Percentiles rank a stretch among this genome's conserved stretches.
These are phyloP conservation scores for Neurospora sp. DNA, from an alignment of 2,329 filamentous ascomycete species.

Conservation along the genomic window DNA sequence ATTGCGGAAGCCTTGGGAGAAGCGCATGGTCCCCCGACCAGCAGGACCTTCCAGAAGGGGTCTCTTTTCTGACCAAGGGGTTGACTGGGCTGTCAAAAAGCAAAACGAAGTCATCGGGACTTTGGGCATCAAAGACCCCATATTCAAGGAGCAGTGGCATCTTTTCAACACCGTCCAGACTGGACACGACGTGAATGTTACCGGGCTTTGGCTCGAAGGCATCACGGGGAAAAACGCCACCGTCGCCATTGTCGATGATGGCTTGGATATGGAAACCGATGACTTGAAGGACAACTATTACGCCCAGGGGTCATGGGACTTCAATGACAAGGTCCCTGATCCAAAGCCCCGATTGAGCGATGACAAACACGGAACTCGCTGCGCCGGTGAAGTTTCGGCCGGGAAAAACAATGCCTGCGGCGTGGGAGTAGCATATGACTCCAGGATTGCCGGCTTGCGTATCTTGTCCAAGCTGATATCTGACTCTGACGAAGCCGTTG, in stretches of 20 bases:
- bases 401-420: conserved; percentile 90
- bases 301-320: conserved; percentile 85
- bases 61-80: conserved; percentile 7
- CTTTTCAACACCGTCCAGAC: conserved; percentile 70
- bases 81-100: conserved; percentile 39
- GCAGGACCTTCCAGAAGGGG: not conserved
- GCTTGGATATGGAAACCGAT: conserved; percentile 87
- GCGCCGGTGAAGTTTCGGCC: conserved; percentile 87
- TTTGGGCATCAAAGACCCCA: conserved; percentile 77
- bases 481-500: conserved; percentile 83
- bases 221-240: conserved; percentile 84
- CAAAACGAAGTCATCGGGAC: conserved; percentile 51
- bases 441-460: conserved; percentile 80
- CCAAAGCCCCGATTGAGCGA: conserved; percentile 76
- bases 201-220: conserved; percentile 79
- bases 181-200: conserved; percentile 95
- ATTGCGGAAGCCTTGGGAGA: conserved; percentile 41
- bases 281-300: conserved; percentile 94
- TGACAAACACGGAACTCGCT: conserved; percentile 85
- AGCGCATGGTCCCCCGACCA: conserved; percentile 36
- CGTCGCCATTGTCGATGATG: conserved; percentile 92
- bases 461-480: conserved; percentile 86
- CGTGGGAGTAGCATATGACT: conserved; percentile 89
- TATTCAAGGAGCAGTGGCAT: conserved; percentile 94
- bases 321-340: conserved; percentile 74